These are phyloP conservation scores for Cystobasidium tubakii DNA, from an alignment of 768 basidiomycete species.

Conservation along the genomic window DNA sequence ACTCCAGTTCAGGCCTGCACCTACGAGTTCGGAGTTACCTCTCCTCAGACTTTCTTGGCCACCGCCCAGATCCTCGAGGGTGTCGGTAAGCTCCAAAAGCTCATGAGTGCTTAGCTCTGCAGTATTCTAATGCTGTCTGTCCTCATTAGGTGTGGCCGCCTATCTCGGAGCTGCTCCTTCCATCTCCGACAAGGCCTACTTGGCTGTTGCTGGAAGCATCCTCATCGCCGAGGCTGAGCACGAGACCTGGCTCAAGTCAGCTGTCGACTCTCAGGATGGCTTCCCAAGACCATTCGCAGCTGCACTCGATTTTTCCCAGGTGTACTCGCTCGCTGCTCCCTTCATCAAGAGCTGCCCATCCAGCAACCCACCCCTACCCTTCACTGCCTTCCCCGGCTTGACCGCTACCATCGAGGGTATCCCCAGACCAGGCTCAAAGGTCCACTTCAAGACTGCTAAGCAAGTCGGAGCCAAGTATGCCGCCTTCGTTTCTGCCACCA, in stretches of 20 bases:
- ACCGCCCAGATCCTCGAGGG: constrained; percentile 58
- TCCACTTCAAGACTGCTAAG: constrained; percentile 44
- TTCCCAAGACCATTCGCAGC: constrained; percentile 52
- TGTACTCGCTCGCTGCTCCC: constrained; percentile 32
- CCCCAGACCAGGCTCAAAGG: constrained; percentile 46
- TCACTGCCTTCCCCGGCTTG: constrained; percentile 57
- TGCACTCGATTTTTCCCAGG: constrained; percentile 2
- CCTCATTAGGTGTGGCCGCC: constrained; percentile 29
- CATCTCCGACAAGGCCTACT: constrained; percentile 49
- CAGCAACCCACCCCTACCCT: constrained; percentile 55
- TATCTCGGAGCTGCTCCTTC: constrained; percentile 26
- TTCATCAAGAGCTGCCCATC: constrained; percentile 38
- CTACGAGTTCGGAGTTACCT: constrained; percentile 55
- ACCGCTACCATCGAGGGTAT: constrained; percentile 46
- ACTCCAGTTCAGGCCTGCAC: constrained; percentile 53
- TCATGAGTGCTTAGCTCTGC: too few species aligned
- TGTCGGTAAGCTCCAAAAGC: constrained; percentile 48
- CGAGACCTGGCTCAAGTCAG: constrained; percentile 40
- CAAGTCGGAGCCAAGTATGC: constrained; percentile 50
- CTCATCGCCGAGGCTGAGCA: constrained; percentile 55
- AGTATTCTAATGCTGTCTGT: too few species aligned
- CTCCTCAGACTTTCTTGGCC: constrained; percentile 55
- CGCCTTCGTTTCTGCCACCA: constrained; percentile 56
- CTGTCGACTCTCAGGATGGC: constrained; percentile 50
- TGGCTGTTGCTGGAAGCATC: constrained; percentile 59